phyloP scores from a whole-genome alignment of 2,329 filamentous ascomycete species.

The Penicillium sp. region DNA sequence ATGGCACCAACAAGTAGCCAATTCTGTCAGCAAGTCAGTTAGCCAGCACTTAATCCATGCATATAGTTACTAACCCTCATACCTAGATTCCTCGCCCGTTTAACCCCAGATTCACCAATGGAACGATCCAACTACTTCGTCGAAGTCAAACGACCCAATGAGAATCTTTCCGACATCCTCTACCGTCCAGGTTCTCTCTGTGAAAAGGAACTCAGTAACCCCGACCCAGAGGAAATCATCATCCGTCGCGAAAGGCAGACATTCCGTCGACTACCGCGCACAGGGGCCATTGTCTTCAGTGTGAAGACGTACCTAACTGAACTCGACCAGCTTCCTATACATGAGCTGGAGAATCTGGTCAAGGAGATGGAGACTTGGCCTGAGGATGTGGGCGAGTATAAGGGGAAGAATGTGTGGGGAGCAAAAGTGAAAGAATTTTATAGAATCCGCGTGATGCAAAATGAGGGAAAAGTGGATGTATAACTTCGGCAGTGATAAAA shows the following conservation, averaged over 20 bases:
- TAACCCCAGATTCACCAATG: slow-evolving; percentile 43
- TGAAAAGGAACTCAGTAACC: slow-evolving; percentile 34
- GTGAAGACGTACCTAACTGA: slow-evolving; percentile 46
- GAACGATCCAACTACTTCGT: slow-evolving; percentile 49
- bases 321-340: slow-evolving; percentile 38
- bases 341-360: slow-evolving; percentile 41
- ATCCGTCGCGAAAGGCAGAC: slow-evolving; percentile 49
- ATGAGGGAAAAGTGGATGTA: slow-evolving; percentile 7
- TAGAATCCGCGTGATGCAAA: slow-evolving; percentile 13
- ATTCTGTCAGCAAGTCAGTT: slow-evolving; percentile 41
- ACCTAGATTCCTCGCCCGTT: slow-evolving; percentile 44
- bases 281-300: slow-evolving; percentile 46
- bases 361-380: slow-evolving; percentile 46
- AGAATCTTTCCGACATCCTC: slow-evolving; percentile 40
- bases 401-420: slow-evolving; percentile 44
- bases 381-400: slow-evolving; percentile 43
- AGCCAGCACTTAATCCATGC: too few species aligned
- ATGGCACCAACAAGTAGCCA: slow-evolving; percentile 47
- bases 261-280: slow-evolving; percentile 44
- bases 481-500: slow-evolving; percentile 4
- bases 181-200: slow-evolving; percentile 42
- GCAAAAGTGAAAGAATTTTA: slow-evolving; percentile 36
- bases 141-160: slow-evolving; percentile 41
- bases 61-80: too few species aligned
- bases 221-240: slow-evolving; percentile 39